phyloP scores from a whole-genome alignment of 2,329 filamentous ascomycete genomes.

The Hypoxylon sp. region DNA sequence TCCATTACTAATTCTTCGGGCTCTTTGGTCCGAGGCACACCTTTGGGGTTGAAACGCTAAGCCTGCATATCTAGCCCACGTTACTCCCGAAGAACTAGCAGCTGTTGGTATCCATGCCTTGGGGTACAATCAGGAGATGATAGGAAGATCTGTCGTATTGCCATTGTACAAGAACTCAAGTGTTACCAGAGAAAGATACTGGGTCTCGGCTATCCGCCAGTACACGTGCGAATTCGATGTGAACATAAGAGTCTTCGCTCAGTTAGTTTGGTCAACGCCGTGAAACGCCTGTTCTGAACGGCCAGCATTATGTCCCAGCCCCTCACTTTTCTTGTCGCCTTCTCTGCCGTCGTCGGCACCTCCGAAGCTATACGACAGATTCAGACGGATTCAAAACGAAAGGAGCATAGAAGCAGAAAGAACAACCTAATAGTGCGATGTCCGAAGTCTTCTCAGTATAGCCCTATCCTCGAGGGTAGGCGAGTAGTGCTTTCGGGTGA shows the following conservation, averaged over 20 bases:
- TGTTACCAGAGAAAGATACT: slow-evolving; percentile 34
- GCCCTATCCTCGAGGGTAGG: slow-evolving; percentile 59
- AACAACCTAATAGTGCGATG: slow-evolving; percentile 62
- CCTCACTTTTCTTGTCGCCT: slow-evolving; percentile 54
- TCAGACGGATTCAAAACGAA: slow-evolving; percentile 59
- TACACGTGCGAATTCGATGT: slow-evolving; percentile 22
- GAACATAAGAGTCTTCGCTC: slow-evolving; percentile 28
- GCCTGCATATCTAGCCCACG: neutral
- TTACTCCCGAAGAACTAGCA: slow-evolving; percentile 20
- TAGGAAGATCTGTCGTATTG: slow-evolving; percentile 24
- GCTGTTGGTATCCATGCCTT: slow-evolving; percentile 25
- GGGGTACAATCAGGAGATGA: slow-evolving; percentile 13
- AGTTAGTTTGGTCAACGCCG: slow-evolving; percentile 9
- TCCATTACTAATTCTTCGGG: neutral
- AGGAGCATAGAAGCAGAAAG: slow-evolving; percentile 62
- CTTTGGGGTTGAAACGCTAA: neutral
- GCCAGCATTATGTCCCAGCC: slow-evolving; percentile 46
- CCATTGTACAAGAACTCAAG: slow-evolving; percentile 24
- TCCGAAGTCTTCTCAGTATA: slow-evolving; percentile 60
- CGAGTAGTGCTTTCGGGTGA: slow-evolving; percentile 60
- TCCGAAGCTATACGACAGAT: slow-evolving; percentile 62
- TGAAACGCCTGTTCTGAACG: slow-evolving; percentile 21
- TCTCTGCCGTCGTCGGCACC: slow-evolving; percentile 60
- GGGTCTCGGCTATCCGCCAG: slow-evolving; percentile 33
- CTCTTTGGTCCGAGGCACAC: slow-evolving; percentile 15